A percentile compares a stretch with the other conserved stretches of the same genome.
Conservation (phyloP, 352 stramenopile genomes). For the Pelagophyceae sp. region DNA sequence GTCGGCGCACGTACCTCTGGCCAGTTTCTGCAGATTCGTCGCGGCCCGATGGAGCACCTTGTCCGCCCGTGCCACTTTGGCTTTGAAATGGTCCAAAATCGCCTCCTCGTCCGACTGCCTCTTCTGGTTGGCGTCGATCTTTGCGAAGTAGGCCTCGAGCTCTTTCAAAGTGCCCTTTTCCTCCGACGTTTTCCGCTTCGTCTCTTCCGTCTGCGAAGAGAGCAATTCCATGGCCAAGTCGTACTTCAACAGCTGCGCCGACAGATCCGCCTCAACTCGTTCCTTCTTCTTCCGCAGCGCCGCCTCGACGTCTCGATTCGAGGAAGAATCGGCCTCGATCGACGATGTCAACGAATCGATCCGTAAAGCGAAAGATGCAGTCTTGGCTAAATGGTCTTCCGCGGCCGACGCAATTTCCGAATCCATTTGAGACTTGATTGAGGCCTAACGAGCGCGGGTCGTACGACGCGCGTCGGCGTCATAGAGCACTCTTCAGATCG, state of each 20-base stretch:
- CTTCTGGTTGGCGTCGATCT: not conserved
- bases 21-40: not conserved
- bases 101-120: not conserved
- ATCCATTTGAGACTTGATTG: too few species aligned
- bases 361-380: too few species aligned
- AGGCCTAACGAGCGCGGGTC: too few species aligned
- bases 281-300: constrained; percentile 16
- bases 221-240: constrained; percentile 27
- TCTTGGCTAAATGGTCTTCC: too few species aligned
- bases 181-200: not conserved
- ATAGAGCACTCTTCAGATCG: too few species aligned
- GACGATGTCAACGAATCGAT: too few species aligned
- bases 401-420: too few species aligned
- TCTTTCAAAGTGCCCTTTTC: constrained; percentile 10
- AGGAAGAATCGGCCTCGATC: not conserved
- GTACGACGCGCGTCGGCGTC: too few species aligned
- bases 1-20: not conserved
- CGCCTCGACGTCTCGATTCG: constrained; percentile 4
- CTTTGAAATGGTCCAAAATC: not conserved
- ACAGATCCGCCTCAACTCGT: not conserved
- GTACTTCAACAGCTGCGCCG: not conserved
- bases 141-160: not conserved
- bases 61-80: not conserved
- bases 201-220: constrained; percentile 25
- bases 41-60: not conserved